phyloP scores from a whole-genome alignment of 441 rosid species.

The Pelargonium fulgidum region DNA sequence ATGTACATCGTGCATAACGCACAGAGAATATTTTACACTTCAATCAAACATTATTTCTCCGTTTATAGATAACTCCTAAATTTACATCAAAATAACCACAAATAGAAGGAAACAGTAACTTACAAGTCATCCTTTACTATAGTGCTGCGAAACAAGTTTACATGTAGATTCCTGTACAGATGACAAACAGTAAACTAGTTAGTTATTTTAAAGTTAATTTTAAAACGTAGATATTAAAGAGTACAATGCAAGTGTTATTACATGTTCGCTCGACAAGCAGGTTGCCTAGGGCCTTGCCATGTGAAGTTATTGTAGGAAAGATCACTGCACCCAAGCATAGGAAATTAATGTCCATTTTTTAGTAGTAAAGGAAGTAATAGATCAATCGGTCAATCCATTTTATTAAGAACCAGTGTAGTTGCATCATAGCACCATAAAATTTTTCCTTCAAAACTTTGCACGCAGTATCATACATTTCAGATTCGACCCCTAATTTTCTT shows the following conservation, averaged over 20 bases:
- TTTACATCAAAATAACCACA: background rate
- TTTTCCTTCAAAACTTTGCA: no score
- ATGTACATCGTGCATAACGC: background rate
- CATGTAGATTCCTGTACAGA: constrained; percentile 58
- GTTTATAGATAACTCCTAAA: background rate
- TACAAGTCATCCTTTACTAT: constrained; percentile 42
- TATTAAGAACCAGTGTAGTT: no score
- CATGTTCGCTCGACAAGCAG: constrained; percentile 57
- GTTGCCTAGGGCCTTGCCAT: constrained; percentile 49
- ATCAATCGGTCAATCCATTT: no score
- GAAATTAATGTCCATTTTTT: constrained; percentile 1
- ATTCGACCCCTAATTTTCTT: no score
- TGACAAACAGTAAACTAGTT: constrained; percentile 13
- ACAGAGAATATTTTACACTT: background rate
- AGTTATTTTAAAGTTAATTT: constrained; percentile 12
- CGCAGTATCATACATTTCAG: no score
- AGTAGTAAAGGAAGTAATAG: background rate
- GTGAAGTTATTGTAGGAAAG: constrained; percentile 78
- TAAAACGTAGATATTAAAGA: background rate
- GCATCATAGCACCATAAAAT: no score
- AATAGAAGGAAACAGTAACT: constrained; percentile 19
- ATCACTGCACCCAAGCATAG: constrained; percentile 51
- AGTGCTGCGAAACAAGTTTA: constrained; percentile 62
- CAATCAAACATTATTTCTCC: background rate
- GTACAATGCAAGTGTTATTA: constrained; percentile 26